Percentiles rank a stretch among this genome's conserved stretches.
phyloP scores from a whole-genome alignment of 2,329 filamentous ascomycete genomes.

The Apiospora sp. region DNA sequence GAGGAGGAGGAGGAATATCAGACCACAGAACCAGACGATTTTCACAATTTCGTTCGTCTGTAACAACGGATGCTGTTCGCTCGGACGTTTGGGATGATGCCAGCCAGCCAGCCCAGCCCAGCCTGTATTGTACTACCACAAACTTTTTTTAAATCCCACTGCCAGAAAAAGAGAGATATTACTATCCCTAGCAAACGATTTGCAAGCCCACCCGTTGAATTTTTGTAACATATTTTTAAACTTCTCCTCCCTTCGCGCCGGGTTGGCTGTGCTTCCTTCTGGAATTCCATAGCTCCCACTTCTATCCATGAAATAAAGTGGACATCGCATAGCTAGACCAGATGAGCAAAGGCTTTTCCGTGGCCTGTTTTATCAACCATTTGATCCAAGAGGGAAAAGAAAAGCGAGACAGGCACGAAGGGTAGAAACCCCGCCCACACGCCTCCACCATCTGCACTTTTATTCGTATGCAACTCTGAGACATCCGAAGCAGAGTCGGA shows the following conservation, averaged over 20 bases:
- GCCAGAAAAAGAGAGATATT: not conserved
- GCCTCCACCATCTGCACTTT: not conserved
- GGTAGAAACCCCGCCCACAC: not conserved
- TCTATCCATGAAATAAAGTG: constrained; percentile 21
- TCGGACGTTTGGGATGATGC: constrained; percentile 7
- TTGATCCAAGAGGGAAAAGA: constrained; percentile 20
- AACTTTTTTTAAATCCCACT: not conserved
- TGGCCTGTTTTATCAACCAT: not conserved
- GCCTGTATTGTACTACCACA: not conserved
- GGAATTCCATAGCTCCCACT: constrained; percentile 10
- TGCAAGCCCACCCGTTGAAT: not conserved
- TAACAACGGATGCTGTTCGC: constrained; percentile 18
- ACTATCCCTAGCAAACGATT: not conserved
- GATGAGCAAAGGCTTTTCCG: constrained; percentile 5
- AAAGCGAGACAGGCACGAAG: not conserved
- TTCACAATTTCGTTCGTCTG: not conserved
- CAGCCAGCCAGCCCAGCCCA: not conserved
- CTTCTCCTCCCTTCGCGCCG: not conserved
- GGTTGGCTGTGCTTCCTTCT: constrained; percentile 14
- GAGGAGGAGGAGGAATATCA: not conserved
- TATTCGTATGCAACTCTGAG: constrained; percentile 1
- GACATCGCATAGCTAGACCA: constrained; percentile 6
- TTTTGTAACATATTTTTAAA: not conserved
- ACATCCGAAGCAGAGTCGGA: not conserved
- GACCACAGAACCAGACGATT: constrained; percentile 12